These are phyloP conservation scores for Rhizopus stolonifer DNA, from an alignment of 371 early-diverging fungal species.

Conservation along the genomic window DNA sequence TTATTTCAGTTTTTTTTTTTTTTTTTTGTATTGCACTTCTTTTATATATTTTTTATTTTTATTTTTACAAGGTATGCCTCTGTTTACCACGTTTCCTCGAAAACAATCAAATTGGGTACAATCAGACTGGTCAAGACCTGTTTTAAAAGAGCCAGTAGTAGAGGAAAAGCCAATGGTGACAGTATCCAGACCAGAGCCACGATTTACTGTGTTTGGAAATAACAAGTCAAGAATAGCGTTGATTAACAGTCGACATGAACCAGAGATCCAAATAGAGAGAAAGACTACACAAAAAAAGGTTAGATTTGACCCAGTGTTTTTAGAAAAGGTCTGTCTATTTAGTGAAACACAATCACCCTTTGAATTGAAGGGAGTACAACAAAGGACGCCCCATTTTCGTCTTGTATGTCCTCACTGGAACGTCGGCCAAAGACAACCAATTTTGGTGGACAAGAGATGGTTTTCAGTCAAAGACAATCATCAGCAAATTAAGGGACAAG, in stretches of 20 bases:
- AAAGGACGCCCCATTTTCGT: conserved; percentile 15
- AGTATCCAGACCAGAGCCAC: conserved; percentile 5
- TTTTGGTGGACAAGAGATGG: conserved; percentile 24
- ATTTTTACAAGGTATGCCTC: not conserved
- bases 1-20: too few species aligned
- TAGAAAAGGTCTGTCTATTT: conserved; percentile 54
- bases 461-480: conserved; percentile 28
- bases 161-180: not conserved
- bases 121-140: conserved; percentile 18
- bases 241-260: not conserved
- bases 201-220: conserved; percentile 28
- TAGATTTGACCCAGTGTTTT: conserved; percentile 53
- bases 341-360: conserved; percentile 45
- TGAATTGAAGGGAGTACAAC: conserved; percentile 30
- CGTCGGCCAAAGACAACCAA: conserved; percentile 7
- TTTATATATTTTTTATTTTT: not conserved
- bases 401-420: conserved; percentile 23
- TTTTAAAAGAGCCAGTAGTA: not conserved
- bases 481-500: conserved; percentile 45
- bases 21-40: not conserved
- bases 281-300: conserved; percentile 28
- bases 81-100: conserved; percentile 23
- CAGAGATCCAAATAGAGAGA: not conserved
- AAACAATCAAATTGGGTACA: conserved; percentile 10
- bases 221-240: conserved; percentile 12